Evolutionary conservation across 1,284 basidiomycete genomes (phyloP).

Genomic region (Cystobasidiaceae sp.): DNA sequence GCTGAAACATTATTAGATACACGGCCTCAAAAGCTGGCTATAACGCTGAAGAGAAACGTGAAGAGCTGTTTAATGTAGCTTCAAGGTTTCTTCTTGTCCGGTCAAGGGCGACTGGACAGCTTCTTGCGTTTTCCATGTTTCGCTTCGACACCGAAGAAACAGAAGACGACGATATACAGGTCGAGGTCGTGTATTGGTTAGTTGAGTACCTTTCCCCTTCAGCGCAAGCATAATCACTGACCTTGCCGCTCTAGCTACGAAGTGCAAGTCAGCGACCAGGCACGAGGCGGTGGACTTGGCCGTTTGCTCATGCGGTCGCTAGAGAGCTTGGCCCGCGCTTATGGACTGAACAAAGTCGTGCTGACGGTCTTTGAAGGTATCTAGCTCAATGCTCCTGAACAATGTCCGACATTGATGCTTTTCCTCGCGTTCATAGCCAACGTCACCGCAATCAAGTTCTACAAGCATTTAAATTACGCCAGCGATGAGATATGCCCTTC

Average conservation of each 20-base stretch:
- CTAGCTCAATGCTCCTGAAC: background rate
- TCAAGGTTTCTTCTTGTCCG: constrained; percentile 36
- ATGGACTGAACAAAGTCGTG: constrained; percentile 38
- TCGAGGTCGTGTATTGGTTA: constrained; percentile 40
- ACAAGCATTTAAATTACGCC: constrained; percentile 19
- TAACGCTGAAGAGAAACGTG: constrained; percentile 32
- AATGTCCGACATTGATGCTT: background rate
- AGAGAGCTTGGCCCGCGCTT: constrained; percentile 25
- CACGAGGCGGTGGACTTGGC: constrained; percentile 25
- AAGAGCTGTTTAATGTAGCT: constrained; percentile 38
- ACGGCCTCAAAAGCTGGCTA: constrained; percentile 30
- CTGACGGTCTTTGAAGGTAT: constrained; percentile 39
- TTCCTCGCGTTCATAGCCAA: constrained; percentile 1
- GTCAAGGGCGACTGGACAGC: background rate
- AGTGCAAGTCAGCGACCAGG: constrained; percentile 30
- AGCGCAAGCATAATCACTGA: background rate
- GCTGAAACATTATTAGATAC: constrained; percentile 30
- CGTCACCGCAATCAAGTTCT: constrained; percentile 3
- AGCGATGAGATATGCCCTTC: constrained; percentile 25
- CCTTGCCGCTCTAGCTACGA: constrained; percentile 40
- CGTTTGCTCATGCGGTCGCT: constrained; percentile 34
- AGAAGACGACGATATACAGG: constrained; percentile 25
- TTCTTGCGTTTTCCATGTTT: constrained; percentile 37
- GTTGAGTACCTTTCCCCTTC: background rate
- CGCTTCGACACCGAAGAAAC: constrained; percentile 40